Evolutionary conservation across 345 rosid species (phyloP), one percentile per base, ranked within the genome.

Genomic region (Gossypium raimondii): DNA sequence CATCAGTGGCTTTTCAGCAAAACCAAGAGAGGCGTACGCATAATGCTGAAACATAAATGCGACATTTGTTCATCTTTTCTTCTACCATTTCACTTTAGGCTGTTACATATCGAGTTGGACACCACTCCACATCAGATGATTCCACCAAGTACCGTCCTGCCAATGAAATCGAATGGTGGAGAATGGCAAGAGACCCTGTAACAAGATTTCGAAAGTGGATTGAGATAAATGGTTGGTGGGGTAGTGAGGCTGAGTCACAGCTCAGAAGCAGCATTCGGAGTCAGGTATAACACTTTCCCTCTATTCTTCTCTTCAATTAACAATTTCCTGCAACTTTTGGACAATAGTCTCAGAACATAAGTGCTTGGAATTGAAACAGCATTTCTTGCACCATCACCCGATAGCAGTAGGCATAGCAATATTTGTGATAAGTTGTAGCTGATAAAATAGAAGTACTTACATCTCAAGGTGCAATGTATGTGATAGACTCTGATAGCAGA

Each of bases 101-200:
- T 73, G 74, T 94, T 63, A 87, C 98, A 58, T 94, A 94, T 79
- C 87, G 98, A 29, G 93, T 81, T 0, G 97, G 97, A 52, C 97
- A 90, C 84, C 97, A 94, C 85, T 85, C 97, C 29, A 92, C 98
- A 66, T 92, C 98, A 59, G 97, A 94, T 86, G 97, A 94, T 80
- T 94, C 98, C 60, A 92, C 94, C 58, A 92, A 82, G 79, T 94
- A 94, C 77, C 97, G 97, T 29, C 79, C 93, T 52, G 81, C 82
- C 0, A 81, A 83, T 67, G 98, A 92, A 81, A 89, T 94, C 10
- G 87, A 89, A 79, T 83, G 80, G 85, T 90, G 98, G 97, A 83
- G 79, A 78, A 73, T 61, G 59, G 81, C 79, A 51, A 80, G 85
- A 80, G 89, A 86, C 74, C 98, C 98, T 0, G 72, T 94, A 18